A percentile compares a stretch with the other conserved stretches of the same genome.
phyloP scores from a whole-genome alignment of 768 basidiomycete genomes.

The Amanita phalloides region DNA sequence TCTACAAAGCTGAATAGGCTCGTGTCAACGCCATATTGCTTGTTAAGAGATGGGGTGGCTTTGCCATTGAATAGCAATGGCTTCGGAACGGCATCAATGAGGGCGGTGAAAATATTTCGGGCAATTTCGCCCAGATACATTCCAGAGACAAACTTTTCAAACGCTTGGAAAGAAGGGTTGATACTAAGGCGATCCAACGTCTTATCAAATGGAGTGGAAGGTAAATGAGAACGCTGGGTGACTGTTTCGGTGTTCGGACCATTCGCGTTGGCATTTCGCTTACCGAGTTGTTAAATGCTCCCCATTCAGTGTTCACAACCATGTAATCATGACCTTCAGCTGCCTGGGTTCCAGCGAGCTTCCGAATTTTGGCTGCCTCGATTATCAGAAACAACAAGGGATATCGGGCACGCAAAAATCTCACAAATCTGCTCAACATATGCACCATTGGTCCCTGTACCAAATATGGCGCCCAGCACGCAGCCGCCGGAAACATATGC shows the following conservation, averaged over 20 bases:
- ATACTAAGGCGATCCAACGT: constrained; percentile 88
- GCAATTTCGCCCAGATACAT: constrained; percentile 98
- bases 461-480: constrained; percentile 86
- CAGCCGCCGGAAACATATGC: constrained; percentile 93
- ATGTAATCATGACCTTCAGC: constrained; percentile 62
- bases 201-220: constrained; percentile 85
- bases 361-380: constrained; percentile 57
- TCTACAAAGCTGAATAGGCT: constrained; percentile 85
- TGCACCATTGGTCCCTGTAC: constrained; percentile 97
- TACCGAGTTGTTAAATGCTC: constrained; percentile 91
- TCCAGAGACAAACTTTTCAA: constrained; percentile 97
- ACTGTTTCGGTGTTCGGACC: neutral
- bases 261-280: constrained; percentile 10
- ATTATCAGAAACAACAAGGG: neutral
- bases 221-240: constrained; percentile 68
- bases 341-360: constrained; percentile 58
- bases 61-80: constrained; percentile 74
- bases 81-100: constrained; percentile 67
- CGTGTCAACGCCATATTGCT: constrained; percentile 91
- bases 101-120: constrained; percentile 72
- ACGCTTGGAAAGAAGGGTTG: constrained; percentile 87
- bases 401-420: constrained; percentile 7
- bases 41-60: constrained; percentile 63
- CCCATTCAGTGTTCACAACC: constrained; percentile 99
- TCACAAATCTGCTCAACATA: constrained; percentile 77